Conservation (phyloP, 2,329 filamentous ascomycete species). For the Apiospora arundinis region DNA sequence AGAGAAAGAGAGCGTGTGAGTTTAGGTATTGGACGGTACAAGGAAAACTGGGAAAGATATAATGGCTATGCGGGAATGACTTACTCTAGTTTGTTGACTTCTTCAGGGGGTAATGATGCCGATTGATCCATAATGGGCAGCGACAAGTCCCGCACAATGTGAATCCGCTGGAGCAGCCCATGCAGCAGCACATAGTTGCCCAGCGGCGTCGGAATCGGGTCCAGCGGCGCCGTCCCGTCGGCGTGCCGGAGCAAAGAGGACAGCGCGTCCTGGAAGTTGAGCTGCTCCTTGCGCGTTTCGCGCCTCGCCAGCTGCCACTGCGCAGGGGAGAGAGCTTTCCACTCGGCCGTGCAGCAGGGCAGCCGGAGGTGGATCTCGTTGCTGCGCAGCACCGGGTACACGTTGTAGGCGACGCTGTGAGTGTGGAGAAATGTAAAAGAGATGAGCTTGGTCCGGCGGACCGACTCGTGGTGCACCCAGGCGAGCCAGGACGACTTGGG, state of each 20-base stretch:
- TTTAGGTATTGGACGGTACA: no score
- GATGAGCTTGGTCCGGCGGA: slow-evolving; percentile 44
- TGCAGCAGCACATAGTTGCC: slow-evolving; percentile 47
- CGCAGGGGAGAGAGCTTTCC: slow-evolving; percentile 40
- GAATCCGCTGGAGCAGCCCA: slow-evolving; percentile 45
- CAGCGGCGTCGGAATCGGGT: slow-evolving; percentile 44
- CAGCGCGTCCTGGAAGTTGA: slow-evolving; percentile 45
- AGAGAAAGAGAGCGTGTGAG: fast-evolving
- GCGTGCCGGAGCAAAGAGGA: slow-evolving; percentile 40
- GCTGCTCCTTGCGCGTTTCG: slow-evolving; percentile 40
- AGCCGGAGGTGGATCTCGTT: slow-evolving; percentile 45
- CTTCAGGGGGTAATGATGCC: slow-evolving; percentile 41
- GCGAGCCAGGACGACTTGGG: slow-evolving; percentile 35
- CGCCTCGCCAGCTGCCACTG: slow-evolving; percentile 39
- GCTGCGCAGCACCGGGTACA: slow-evolving; percentile 44
- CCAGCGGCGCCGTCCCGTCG: slow-evolving; percentile 36
- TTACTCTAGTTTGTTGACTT: slow-evolving; percentile 45
- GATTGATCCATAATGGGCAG: slow-evolving; percentile 42
- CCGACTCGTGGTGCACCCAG: slow-evolving; percentile 43
- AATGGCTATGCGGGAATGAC: slow-evolving; percentile 18
- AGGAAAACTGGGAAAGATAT: no score
- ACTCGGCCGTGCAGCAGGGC: slow-evolving; percentile 45
- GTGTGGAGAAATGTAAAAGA: slow-evolving; percentile 47
- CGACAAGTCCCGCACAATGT: slow-evolving; percentile 45
- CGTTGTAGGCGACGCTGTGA: slow-evolving; percentile 47